phyloP scores from a whole-genome alignment of 2,329 filamentous ascomycete species.

The Trichophyton simii region DNA sequence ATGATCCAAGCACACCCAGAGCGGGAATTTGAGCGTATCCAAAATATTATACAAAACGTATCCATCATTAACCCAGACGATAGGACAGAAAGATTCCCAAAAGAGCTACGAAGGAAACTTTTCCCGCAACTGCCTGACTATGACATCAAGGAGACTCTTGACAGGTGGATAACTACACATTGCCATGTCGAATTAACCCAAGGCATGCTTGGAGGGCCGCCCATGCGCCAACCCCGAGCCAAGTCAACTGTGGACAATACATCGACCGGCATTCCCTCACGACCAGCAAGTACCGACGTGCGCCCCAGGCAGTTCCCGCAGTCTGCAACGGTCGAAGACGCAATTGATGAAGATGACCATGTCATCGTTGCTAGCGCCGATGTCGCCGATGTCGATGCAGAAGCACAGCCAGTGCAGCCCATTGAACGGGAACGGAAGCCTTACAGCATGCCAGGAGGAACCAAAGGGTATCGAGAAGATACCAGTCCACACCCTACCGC shows the following conservation, averaged over 20 bases:
- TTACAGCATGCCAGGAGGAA: slow-evolving; percentile 49
- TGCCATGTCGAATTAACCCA: slow-evolving; percentile 35
- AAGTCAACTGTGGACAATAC: not conserved
- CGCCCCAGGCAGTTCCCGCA: slow-evolving; percentile 8
- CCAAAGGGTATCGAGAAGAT: slow-evolving; percentile 43
- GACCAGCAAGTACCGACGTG: slow-evolving; percentile 8
- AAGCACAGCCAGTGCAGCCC: slow-evolving; percentile 23
- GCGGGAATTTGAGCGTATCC: slow-evolving; percentile 57
- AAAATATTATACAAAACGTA: slow-evolving; percentile 54
- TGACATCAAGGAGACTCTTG: slow-evolving; percentile 47
- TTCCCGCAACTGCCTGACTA: slow-evolving; percentile 51
- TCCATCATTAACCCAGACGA: slow-evolving; percentile 57
- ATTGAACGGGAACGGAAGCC: slow-evolving; percentile 56
- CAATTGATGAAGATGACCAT: slow-evolving; percentile 28
- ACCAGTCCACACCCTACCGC: not conserved
- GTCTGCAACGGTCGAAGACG: slow-evolving; percentile 24
- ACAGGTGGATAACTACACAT: slow-evolving; percentile 46
- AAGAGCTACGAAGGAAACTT: slow-evolving; percentile 60
- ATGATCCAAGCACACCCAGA: slow-evolving; percentile 66
- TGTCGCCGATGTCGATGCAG: not conserved
- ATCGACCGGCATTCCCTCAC: slow-evolving; percentile 1
- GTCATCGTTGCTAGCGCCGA: not conserved
- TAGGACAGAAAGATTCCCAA: slow-evolving; percentile 61
- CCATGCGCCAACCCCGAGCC: slow-evolving; percentile 15
- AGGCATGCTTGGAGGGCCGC: slow-evolving; percentile 21